Percentiles rank a stretch among this genome's conserved stretches.
These are phyloP conservation scores for Candida corydali DNA, from an alignment of 805 yeast genomes.

Conservation along the genomic window DNA sequence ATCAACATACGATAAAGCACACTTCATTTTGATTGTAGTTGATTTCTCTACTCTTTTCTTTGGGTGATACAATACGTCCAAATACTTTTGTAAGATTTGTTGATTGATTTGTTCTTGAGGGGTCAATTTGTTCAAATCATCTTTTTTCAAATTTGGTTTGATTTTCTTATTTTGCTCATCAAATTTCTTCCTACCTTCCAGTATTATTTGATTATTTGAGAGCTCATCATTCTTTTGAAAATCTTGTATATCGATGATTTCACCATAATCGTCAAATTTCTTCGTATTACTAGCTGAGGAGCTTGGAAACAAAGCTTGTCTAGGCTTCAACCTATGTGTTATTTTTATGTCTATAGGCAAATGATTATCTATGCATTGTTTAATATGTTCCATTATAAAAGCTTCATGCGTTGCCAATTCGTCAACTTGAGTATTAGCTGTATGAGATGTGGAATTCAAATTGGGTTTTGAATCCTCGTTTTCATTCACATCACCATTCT, in stretches of 20 bases:
- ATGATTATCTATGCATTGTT: constrained; percentile 35
- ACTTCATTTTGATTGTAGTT: constrained; percentile 48
- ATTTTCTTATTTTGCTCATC: constrained; percentile 22
- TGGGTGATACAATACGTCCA: constrained; percentile 53
- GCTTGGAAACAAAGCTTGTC: constrained; percentile 73
- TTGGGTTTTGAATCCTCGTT: constrained; percentile 11
- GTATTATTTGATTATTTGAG: constrained; percentile 29
- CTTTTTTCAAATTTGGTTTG: constrained; percentile 13
- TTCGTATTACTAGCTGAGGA: constrained; percentile 39
- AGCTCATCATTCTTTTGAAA: constrained; percentile 55
- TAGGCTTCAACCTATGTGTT: constrained; percentile 40
- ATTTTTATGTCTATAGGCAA: constrained; percentile 53
- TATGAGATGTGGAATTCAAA: too few relatives aligned
- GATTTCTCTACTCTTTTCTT: constrained; percentile 32
- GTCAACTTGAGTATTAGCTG: constrained; percentile 13
- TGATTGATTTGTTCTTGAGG: constrained; percentile 42
- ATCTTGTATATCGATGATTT: constrained; percentile 60
- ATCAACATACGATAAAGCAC: constrained; percentile 75
- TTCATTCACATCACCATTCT: constrained; percentile 8
- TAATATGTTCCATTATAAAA: constrained; percentile 34
- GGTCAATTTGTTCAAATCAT: constrained; percentile 26
- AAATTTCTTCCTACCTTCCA: constrained; percentile 35
- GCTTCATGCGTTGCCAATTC: constrained; percentile 40
- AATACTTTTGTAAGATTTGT: constrained; percentile 34
- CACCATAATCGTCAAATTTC: constrained; percentile 86